Percentiles rank a stretch among this genome's conserved stretches.
Conservation (phyloP, 768 basidiomycete genomes). For the Suillus americanus region DNA sequence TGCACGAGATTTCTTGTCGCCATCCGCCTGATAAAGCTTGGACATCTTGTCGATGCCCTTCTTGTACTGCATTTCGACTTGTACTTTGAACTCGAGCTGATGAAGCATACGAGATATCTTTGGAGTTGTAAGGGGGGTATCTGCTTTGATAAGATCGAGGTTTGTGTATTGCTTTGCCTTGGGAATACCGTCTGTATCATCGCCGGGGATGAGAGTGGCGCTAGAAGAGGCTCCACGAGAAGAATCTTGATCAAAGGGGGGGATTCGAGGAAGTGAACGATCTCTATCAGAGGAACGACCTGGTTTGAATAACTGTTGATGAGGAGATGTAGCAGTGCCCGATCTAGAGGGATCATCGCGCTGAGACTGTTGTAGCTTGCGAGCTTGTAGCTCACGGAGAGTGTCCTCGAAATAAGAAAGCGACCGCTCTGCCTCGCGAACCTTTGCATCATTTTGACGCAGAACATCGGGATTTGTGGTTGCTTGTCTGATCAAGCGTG, state of each 20-base stretch:
- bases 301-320: constrained; percentile 18
- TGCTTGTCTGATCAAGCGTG: constrained; percentile 73
- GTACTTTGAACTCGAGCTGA: constrained; percentile 98
- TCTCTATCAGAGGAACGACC: constrained; percentile 28
- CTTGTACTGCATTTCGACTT: constrained; percentile 98
- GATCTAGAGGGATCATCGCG: constrained; percentile 56
- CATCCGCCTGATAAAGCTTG: constrained; percentile 92
- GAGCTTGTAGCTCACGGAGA: constrained; percentile 77
- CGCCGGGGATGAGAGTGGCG: constrained; percentile 37
- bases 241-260: constrained; percentile 48
- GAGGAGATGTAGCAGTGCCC: constrained; percentile 37
- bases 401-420: constrained; percentile 87
- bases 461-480: constrained; percentile 87
- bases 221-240: constrained; percentile 36
- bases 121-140: constrained; percentile 92
- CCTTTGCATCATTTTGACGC: constrained; percentile 77
- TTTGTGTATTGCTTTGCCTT: constrained; percentile 74
- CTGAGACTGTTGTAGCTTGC: constrained; percentile 71
- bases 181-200: constrained; percentile 37
- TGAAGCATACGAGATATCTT: constrained; percentile 98
- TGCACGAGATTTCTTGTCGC: constrained; percentile 91
- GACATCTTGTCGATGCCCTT: constrained; percentile 99
- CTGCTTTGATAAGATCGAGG: constrained; percentile 94
- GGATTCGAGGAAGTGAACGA: constrained; percentile 44
- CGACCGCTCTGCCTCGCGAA: constrained; percentile 81